Percentiles rank a stretch among this genome's conserved stretches.
Conservation (phyloP, 2,329 filamentous ascomycete species). For the Trichoderma sp. region DNA sequence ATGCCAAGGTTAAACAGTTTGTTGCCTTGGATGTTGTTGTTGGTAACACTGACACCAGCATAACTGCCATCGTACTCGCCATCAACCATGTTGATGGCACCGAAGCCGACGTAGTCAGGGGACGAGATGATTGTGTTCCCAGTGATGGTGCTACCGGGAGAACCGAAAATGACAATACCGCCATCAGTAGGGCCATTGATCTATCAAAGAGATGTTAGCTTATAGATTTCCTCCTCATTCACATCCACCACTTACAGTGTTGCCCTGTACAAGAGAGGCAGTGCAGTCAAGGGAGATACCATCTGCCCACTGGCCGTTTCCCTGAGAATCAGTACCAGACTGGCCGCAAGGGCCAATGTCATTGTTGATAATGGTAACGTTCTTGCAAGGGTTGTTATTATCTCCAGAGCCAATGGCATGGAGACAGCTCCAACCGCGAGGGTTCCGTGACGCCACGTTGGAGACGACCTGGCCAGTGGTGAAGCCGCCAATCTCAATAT, state of each 20-base stretch:
- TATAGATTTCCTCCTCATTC: too few species aligned
- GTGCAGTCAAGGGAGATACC: slow-evolving; percentile 28
- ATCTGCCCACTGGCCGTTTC: slow-evolving; percentile 26
- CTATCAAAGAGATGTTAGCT: slow-evolving; percentile 7
- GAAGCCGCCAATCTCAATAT: slow-evolving; percentile 28
- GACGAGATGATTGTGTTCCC: slow-evolving; percentile 27
- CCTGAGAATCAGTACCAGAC: slow-evolving; percentile 23
- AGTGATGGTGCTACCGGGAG: slow-evolving; percentile 25
- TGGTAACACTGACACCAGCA: slow-evolving; percentile 25
- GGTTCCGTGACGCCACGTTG: slow-evolving; percentile 24
- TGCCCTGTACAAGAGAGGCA: slow-evolving; percentile 23
- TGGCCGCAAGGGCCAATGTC: slow-evolving; percentile 28
- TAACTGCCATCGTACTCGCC: slow-evolving; percentile 25
- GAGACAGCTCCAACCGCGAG: slow-evolving; percentile 29
- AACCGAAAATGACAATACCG: slow-evolving; percentile 29
- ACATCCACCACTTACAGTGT: slow-evolving; percentile 21
- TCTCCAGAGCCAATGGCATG: slow-evolving; percentile 27
- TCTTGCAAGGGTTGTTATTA: slow-evolving; percentile 24
- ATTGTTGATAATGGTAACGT: slow-evolving; percentile 26
- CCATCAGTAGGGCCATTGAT: slow-evolving; percentile 27
- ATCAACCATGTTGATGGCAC: slow-evolving; percentile 30
- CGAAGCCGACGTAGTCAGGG: slow-evolving; percentile 25
- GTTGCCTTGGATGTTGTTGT: slow-evolving; percentile 25
- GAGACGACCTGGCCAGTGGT: slow-evolving; percentile 24
- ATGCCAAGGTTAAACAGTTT: slow-evolving; percentile 27